phyloP scores from a whole-genome alignment of 75 land plant species.

The Picea sitchensis region DNA sequence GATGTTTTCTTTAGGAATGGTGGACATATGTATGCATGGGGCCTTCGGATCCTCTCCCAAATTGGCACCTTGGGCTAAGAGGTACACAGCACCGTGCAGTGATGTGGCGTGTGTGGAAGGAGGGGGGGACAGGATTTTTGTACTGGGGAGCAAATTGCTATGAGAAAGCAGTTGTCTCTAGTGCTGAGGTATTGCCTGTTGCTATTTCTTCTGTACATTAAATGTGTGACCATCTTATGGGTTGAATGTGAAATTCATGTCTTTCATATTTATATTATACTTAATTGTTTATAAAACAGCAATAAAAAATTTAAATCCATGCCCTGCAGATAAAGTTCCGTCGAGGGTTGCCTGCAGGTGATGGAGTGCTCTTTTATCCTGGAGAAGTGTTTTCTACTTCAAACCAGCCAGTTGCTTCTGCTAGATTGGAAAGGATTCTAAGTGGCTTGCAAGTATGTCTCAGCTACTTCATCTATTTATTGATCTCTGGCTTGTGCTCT shows the following conservation, averaged over 20 bases:
- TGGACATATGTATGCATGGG: conserved; percentile 99
- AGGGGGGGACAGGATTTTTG: conserved; percentile 94
- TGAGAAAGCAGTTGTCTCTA: conserved; percentile 74
- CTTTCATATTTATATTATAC: neutral
- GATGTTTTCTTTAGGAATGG: conserved; percentile 70
- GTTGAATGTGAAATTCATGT: neutral
- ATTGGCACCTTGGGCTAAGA: conserved; percentile 98
- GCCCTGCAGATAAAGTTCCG: conserved; percentile 77
- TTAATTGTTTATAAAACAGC: neutral
- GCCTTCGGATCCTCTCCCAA: conserved; percentile 96
- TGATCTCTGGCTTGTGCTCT: neutral
- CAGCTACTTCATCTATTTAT: neutral
- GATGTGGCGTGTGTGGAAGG: conserved; percentile 99
- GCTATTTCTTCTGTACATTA: neutral
- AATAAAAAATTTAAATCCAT: too few relatives aligned
- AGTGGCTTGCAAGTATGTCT: conserved; percentile 92
- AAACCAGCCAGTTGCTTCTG: conserved; percentile 85
- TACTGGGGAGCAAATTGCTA: conserved; percentile 99
- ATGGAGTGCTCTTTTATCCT: conserved; percentile 95
- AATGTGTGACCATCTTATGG: neutral
- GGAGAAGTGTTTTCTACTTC: conserved; percentile 88
- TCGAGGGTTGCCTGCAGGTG: conserved; percentile 96
- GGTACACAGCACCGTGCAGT: conserved; percentile 99
- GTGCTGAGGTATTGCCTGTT: conserved; percentile 69
- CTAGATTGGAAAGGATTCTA: conserved; percentile 77